A percentile compares a stretch with the other conserved stretches of the same genome.
These are phyloP conservation scores for Fraxinus quadrangulata DNA, from an alignment of 257 asterid genomes.

Conservation along the genomic window DNA sequence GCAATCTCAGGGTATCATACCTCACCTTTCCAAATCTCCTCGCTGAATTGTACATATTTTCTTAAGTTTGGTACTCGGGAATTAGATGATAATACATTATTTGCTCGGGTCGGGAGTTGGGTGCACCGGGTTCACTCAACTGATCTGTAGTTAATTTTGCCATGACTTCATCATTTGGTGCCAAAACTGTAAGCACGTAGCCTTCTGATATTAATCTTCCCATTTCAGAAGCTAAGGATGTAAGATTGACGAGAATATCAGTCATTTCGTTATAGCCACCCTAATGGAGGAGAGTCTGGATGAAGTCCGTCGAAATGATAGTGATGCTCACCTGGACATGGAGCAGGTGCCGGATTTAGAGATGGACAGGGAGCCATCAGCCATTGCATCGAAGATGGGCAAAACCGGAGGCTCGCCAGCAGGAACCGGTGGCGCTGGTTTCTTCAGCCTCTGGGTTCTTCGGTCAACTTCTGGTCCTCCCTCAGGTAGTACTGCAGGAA, in stretches of 20 bases:
- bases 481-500: constrained; percentile 70
- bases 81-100: constrained; percentile 81
- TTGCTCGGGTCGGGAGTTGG: constrained; percentile 49
- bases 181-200: constrained; percentile 72
- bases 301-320: constrained; percentile 97
- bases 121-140: constrained; percentile 86
- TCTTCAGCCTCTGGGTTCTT: constrained; percentile 64
- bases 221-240: constrained; percentile 91
- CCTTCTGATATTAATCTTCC: constrained; percentile 89
- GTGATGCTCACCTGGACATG: constrained; percentile 92
- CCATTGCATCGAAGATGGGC: constrained; percentile 66
- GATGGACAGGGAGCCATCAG: constrained; percentile 93
- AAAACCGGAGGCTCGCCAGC: constrained; percentile 73
- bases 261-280: constrained; percentile 96
- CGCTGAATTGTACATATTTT: constrained; percentile 89
- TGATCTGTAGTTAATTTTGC: constrained; percentile 84
- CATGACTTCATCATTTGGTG: constrained; percentile 96
- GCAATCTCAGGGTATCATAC: constrained; percentile 77
- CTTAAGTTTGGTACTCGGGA: constrained; percentile 93
- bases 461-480: constrained; percentile 95
- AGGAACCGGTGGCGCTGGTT: constrained; percentile 48
- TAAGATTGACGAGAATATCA: constrained; percentile 76
- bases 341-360: constrained; percentile 92
- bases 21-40: constrained; percentile 81
- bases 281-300: constrained; percentile 76